phyloP scores from a whole-genome alignment of 1,284 basidiomycete genomes.

The Entoloma clypeatum region DNA sequence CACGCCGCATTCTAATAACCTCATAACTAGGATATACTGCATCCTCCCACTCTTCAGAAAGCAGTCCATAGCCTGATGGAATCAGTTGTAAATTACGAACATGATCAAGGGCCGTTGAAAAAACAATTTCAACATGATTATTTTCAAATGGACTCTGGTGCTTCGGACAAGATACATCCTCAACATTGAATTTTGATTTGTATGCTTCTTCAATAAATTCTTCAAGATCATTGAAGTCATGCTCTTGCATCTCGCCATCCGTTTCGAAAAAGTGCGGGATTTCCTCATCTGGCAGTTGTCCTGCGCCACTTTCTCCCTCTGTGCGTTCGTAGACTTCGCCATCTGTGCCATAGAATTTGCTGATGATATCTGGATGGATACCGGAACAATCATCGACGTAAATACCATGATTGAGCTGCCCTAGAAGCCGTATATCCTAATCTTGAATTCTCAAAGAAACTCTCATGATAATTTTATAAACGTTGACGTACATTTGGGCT shows the following conservation, averaged over 20 bases:
- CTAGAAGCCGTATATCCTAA: background rate
- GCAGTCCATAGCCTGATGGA: background rate
- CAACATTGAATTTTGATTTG: too few species aligned
- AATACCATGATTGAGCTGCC: conserved; percentile 6
- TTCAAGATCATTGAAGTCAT: too few species aligned
- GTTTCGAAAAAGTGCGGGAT: too few species aligned
- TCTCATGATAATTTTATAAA: background rate
- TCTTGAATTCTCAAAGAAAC: background rate
- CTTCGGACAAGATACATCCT: too few species aligned
- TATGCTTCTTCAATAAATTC: too few species aligned
- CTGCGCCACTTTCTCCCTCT: conserved; percentile 4
- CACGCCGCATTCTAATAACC: background rate
- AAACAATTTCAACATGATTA: background rate
- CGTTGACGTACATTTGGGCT: background rate
- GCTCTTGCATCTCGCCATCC: too few species aligned
- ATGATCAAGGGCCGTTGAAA: background rate
- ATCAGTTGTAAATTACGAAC: background rate
- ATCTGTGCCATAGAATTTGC: conserved; percentile 6
- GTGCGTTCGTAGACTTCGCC: background rate
- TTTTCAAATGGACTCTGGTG: too few species aligned
- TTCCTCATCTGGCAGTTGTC: too few species aligned
- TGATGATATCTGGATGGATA: background rate
- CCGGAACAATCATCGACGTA: conserved; percentile 8
- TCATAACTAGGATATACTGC: background rate
- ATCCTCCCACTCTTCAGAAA: background rate